phyloP scores from a whole-genome alignment of 73 alveolate species.

The Symbiodinium natans region DNA sequence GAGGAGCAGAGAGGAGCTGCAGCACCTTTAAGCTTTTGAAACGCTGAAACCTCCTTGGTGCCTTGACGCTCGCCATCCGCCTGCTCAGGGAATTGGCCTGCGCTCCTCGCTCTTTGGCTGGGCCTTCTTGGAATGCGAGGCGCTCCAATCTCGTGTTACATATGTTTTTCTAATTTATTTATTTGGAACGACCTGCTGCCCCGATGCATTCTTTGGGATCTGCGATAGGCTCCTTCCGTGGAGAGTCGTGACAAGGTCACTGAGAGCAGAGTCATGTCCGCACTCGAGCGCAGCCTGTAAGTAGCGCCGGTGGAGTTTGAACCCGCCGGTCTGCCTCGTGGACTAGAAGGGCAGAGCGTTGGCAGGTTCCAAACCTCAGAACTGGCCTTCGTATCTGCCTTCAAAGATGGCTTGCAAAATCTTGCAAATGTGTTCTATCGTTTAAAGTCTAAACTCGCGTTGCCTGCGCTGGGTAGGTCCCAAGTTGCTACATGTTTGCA shows the following conservation, averaged over 20 bases:
- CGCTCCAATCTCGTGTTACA: neutral
- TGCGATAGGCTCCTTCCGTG: conserved; percentile 8
- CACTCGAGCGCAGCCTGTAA: conserved; percentile 10
- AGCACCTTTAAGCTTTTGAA: too few species aligned
- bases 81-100: neutral
- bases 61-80: neutral
- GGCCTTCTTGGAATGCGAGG: conserved; percentile 91
- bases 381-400: too few species aligned
- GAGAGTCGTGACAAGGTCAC: neutral
- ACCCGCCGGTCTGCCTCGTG: too few species aligned
- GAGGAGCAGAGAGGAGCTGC: too few species aligned
- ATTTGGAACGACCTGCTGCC: too few species aligned
- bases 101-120: conserved; percentile 53
- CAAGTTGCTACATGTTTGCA: too few species aligned
- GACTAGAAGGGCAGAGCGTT: too few species aligned
- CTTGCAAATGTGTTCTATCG: too few species aligned
- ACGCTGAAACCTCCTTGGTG: neutral
- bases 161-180: neutral
- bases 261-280: neutral
- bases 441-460: too few species aligned
- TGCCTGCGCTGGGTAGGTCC: too few species aligned
- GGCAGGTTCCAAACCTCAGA: too few species aligned
- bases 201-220: neutral
- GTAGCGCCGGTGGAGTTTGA: neutral
- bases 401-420: too few species aligned